These are phyloP conservation scores for Trypethelium eluteriae DNA, from an alignment of 495 filamentous ascomycete species.

Conservation along the genomic window DNA sequence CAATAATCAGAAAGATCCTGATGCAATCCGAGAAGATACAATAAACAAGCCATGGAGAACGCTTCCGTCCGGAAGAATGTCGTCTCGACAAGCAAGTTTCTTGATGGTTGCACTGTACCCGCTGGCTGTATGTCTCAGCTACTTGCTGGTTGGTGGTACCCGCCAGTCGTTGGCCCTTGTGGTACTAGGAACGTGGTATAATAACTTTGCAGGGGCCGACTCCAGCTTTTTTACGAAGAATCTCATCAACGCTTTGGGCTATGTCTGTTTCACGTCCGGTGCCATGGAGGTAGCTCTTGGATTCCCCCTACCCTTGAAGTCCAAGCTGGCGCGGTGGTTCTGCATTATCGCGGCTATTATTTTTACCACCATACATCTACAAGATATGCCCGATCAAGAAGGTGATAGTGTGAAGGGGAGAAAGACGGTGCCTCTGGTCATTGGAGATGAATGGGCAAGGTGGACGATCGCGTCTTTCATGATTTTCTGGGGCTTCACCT, in stretches of 20 bases:
- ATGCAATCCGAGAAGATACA: not conserved
- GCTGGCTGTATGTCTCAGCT: not conserved
- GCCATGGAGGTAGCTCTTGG: not conserved
- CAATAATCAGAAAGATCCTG: not conserved
- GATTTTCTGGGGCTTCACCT: not conserved
- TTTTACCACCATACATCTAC: not conserved
- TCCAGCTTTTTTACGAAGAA: not conserved
- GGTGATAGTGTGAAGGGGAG: not conserved
- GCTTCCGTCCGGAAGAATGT: not conserved
- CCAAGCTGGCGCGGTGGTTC: not conserved
- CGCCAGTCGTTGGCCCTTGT: not conserved
- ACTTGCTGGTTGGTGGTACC: not conserved
- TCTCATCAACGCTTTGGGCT: not conserved
- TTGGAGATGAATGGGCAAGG: not conserved
- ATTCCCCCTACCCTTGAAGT: not conserved
- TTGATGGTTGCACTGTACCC: not conserved
- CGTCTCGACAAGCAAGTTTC: not conserved
- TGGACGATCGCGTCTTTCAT: not conserved
- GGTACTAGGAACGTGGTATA: not conserved
- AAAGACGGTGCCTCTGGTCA: not conserved
- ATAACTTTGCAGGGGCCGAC: not conserved
- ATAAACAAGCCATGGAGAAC: constrained; percentile 3
- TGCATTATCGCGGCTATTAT: not conserved
- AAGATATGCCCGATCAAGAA: not conserved
- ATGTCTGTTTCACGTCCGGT: not conserved